Evolutionary conservation across 2,329 filamentous ascomycete genomes (phyloP).

Genomic region (Sarocladium kiliense): DNA sequence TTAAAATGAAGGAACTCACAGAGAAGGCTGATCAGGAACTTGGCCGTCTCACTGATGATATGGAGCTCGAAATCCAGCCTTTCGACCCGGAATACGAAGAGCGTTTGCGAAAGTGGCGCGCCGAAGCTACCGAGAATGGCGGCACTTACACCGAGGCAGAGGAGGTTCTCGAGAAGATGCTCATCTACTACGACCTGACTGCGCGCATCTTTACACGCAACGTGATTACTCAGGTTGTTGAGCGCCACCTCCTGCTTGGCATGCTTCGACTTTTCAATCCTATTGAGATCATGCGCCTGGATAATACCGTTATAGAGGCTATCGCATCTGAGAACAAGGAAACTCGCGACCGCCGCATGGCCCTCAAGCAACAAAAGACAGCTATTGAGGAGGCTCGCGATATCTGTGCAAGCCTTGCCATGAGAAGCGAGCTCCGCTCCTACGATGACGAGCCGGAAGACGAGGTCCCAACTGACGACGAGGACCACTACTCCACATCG

Average conservation of each 20-base stretch:
- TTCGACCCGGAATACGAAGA: constrained; percentile 50
- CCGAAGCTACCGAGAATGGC: constrained; percentile 34
- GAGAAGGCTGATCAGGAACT: constrained; percentile 43
- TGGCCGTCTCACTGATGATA: constrained; percentile 39
- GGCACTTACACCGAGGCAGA: constrained; percentile 45
- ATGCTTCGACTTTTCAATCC: constrained; percentile 49
- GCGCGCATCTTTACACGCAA: constrained; percentile 48
- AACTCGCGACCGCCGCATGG: constrained; percentile 42
- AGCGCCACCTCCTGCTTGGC: constrained; percentile 45
- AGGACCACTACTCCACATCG: constrained; percentile 17
- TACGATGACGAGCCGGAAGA: constrained; percentile 31
- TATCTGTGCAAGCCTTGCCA: constrained; percentile 44
- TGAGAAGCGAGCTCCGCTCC: constrained; percentile 44
- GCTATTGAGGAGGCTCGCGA: constrained; percentile 46
- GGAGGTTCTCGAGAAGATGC: constrained; percentile 50
- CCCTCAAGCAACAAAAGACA: constrained; percentile 42
- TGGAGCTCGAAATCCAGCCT: constrained; percentile 48
- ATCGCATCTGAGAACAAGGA: constrained; percentile 50
- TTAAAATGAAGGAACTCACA: constrained; percentile 41
- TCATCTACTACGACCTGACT: constrained; percentile 50
- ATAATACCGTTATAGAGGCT: constrained; percentile 37
- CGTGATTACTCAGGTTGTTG: constrained; percentile 46
- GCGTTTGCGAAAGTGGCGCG: constrained; percentile 42
- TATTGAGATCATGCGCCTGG: constrained; percentile 44
- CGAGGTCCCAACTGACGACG: constrained; percentile 25